A percentile compares a stretch with the other conserved stretches of the same genome.
phyloP scores from a whole-genome alignment of 2,329 filamentous ascomycete genomes.

The Arthrobotrys megalospora region DNA sequence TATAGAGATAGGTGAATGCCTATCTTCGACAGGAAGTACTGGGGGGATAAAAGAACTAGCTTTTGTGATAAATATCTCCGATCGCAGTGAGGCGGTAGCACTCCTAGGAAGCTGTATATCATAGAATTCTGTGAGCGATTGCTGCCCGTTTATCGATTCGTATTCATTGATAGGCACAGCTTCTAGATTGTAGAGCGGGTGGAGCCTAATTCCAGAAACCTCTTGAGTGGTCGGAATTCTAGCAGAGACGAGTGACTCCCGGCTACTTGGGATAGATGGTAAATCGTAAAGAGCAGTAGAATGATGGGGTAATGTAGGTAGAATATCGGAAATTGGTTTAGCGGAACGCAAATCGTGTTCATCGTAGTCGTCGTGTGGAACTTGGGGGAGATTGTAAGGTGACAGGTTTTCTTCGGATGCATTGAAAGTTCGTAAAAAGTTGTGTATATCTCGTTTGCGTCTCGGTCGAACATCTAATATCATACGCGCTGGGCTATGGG shows the following conservation, averaged over 20 bases:
- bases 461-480: constrained; percentile 60
- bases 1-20: constrained; percentile 20
- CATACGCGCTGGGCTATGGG: constrained; percentile 60
- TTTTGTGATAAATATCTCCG: not conserved
- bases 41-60: not conserved
- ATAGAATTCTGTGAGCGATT: not conserved
- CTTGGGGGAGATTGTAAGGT: constrained; percentile 53
- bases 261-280: constrained; percentile 44
- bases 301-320: not conserved
- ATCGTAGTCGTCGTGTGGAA: constrained; percentile 53
- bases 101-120: constrained; percentile 30
- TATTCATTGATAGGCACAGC: not conserved
- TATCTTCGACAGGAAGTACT: constrained; percentile 1
- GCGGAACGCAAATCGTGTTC: constrained; percentile 8
- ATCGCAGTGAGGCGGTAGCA: not conserved
- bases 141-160: not conserved
- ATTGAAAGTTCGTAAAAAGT: constrained; percentile 60
- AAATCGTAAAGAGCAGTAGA: constrained; percentile 14
- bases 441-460: constrained; percentile 56
- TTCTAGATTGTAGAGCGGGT: not conserved
- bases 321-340: constrained; percentile 6
- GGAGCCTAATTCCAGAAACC: not conserved
- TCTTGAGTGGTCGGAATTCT: not conserved
- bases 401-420: constrained; percentile 53
- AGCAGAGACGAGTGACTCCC: constrained; percentile 3